phyloP scores from a whole-genome alignment of 352 stramenopile genomes.

The Phytophthora foliorum region DNA sequence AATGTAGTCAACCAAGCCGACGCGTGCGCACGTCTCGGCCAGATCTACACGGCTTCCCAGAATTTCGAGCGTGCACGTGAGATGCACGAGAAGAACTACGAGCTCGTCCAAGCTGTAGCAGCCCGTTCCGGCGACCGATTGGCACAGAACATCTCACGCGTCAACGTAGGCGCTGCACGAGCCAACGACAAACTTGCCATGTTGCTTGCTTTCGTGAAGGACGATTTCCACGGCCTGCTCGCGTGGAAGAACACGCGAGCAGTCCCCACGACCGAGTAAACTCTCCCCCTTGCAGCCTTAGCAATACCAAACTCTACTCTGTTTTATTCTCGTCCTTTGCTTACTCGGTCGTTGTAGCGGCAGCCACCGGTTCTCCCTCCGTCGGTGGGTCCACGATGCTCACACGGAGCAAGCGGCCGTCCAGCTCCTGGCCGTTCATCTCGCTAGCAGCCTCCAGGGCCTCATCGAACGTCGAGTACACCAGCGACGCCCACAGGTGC shows the following conservation, averaged over 20 bases:
- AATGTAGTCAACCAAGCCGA: slow-evolving; percentile 90
- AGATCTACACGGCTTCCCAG: slow-evolving; percentile 85
- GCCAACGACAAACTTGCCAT: slow-evolving; percentile 75
- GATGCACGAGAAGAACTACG: slow-evolving; percentile 93
- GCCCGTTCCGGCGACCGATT: slow-evolving; percentile 50
- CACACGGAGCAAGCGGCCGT: slow-evolving; percentile 79
- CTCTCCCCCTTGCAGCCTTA: background rate
- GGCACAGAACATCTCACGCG: slow-evolving; percentile 69
- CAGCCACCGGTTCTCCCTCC: slow-evolving; percentile 7
- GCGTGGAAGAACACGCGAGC: slow-evolving; percentile 84
- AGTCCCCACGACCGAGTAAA: slow-evolving; percentile 57
- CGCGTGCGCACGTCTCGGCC: slow-evolving; percentile 85
- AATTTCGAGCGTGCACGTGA: slow-evolving; percentile 86
- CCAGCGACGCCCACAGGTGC: slow-evolving; percentile 71
- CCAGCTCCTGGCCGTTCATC: slow-evolving; percentile 87
- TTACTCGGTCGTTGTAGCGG: slow-evolving; percentile 12
- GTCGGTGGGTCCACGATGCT: slow-evolving; percentile 72
- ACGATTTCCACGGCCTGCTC: slow-evolving; percentile 74
- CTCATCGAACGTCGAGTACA: slow-evolving; percentile 78
- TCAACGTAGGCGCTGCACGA: slow-evolving; percentile 75
- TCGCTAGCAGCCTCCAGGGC: slow-evolving; percentile 72
- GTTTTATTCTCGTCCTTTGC: slow-evolving; percentile 11
- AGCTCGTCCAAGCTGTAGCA: slow-evolving; percentile 71
- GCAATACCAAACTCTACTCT: slow-evolving; percentile 16
- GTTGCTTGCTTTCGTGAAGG: slow-evolving; percentile 72